phyloP scores from a whole-genome alignment of 139 green algal species.

The Zygnema circumcarinatum region DNA sequence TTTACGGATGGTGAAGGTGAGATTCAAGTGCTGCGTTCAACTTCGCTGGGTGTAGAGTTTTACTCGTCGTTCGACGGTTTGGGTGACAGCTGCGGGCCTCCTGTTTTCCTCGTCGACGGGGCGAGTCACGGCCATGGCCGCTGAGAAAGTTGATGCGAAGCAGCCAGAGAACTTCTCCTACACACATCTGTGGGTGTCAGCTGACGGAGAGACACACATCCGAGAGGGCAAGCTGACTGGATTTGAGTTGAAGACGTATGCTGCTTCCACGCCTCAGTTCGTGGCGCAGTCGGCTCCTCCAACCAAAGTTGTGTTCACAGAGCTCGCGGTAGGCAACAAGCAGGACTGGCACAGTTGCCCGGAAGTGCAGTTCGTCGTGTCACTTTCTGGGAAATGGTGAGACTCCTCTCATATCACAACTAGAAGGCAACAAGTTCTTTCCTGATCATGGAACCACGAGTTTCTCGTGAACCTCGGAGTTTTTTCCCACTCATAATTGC shows the following conservation, averaged over 20 bases:
- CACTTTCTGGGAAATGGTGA: constrained; percentile 7
- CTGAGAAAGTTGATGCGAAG: background rate
- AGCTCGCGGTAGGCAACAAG: background rate
- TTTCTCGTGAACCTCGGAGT: background rate
- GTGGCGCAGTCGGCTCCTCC: background rate
- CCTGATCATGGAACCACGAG: background rate
- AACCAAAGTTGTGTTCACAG: background rate
- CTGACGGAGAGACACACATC: constrained; percentile 12
- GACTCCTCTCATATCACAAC: background rate
- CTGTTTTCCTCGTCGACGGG: too few relatives aligned
- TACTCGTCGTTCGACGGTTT: too few relatives aligned
- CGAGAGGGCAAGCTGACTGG: background rate
- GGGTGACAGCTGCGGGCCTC: too few relatives aligned
- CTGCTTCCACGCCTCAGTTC: background rate
- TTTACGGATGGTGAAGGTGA: too few relatives aligned
- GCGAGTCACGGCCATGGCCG: background rate
- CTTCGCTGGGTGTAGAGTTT: too few relatives aligned
- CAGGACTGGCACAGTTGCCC: constrained; percentile 12
- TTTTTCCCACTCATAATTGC: background rate
- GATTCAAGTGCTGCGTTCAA: too few relatives aligned
- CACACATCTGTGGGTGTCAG: constrained; percentile 10
- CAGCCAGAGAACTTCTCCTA: constrained; percentile 2
- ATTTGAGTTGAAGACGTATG: constrained; percentile 8
- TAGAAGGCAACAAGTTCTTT: background rate
- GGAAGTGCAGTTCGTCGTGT: constrained; percentile 19